A percentile compares a stretch with the other conserved stretches of the same genome.
Evolutionary conservation across 768 basidiomycete genomes (phyloP).

Genomic region (Suillus occidentalis): DNA sequence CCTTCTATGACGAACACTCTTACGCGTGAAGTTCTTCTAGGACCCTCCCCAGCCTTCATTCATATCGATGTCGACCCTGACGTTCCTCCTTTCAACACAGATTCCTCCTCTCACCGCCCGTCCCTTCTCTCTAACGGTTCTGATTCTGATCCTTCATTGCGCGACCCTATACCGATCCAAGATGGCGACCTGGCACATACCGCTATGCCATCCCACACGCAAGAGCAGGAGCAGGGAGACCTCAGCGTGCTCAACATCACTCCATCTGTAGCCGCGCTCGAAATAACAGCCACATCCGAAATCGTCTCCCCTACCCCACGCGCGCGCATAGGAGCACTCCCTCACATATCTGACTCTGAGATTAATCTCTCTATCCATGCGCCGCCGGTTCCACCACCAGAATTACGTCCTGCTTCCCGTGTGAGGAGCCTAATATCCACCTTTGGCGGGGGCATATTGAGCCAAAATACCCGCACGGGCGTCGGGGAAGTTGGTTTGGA

Average conservation of each 20-base stretch:
- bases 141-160: constrained; percentile 18
- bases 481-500: constrained; percentile 22
- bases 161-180: constrained; percentile 19
- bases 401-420: constrained; percentile 27
- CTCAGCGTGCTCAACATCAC: background rate
- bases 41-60: constrained; percentile 30
- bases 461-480: constrained; percentile 5
- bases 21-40: constrained; percentile 15
- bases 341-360: constrained; percentile 20
- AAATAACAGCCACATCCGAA: background rate
- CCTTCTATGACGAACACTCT: constrained; percentile 5
- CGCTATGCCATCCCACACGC: background rate
- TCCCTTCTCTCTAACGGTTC: background rate
- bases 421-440: constrained; percentile 15
- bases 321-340: constrained; percentile 7
- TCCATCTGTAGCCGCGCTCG: constrained; percentile 17
- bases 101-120: background rate
- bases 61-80: constrained; percentile 14
- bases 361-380: constrained; percentile 15
- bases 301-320: constrained; percentile 13
- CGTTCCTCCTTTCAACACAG: background rate
- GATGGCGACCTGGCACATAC: constrained; percentile 29
- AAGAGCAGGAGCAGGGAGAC: constrained; percentile 6
- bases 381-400: constrained; percentile 22
- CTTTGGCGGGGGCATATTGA: background rate